phyloP scores from a whole-genome alignment of 352 stramenopile species.

The Globisporangium sylvaticum region DNA sequence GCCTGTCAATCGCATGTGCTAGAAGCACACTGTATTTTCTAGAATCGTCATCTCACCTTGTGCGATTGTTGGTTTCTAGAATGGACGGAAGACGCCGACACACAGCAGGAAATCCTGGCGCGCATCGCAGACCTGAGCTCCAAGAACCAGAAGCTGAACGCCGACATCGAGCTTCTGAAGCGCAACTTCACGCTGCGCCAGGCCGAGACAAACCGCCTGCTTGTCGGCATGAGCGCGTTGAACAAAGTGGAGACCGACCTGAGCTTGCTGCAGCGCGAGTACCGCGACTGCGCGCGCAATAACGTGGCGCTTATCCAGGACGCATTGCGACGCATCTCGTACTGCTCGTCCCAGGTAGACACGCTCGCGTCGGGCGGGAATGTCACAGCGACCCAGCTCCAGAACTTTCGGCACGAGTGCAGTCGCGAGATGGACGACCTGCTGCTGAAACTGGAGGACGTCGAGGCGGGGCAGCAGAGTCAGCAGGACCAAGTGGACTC shows the following conservation, averaged over 20 bases:
- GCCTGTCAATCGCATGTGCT: not conserved
- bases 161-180: constrained; percentile 38
- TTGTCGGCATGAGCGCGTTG: constrained; percentile 30
- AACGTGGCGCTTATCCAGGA: constrained; percentile 52
- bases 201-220: constrained; percentile 33
- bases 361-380: constrained; percentile 28
- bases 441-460: constrained; percentile 33
- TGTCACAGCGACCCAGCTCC: constrained; percentile 34
- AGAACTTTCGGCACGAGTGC: constrained; percentile 40
- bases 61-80: not conserved
- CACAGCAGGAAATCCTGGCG: constrained; percentile 21
- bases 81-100: constrained; percentile 5
- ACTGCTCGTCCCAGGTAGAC: constrained; percentile 48
- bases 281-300: constrained; percentile 36
- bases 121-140: constrained; percentile 17
- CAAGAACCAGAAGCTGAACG: constrained; percentile 41
- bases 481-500: constrained; percentile 2
- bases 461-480: constrained; percentile 21
- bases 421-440: constrained; percentile 42
- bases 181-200: constrained; percentile 29
- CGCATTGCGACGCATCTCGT: constrained; percentile 42
- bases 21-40: not conserved
- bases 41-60: not conserved
- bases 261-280: constrained; percentile 36
- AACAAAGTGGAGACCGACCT: constrained; percentile 41